These are phyloP conservation scores for Mucor velutinosus DNA, from an alignment of 371 early-diverging fungal species.

Conservation along the genomic window DNA sequence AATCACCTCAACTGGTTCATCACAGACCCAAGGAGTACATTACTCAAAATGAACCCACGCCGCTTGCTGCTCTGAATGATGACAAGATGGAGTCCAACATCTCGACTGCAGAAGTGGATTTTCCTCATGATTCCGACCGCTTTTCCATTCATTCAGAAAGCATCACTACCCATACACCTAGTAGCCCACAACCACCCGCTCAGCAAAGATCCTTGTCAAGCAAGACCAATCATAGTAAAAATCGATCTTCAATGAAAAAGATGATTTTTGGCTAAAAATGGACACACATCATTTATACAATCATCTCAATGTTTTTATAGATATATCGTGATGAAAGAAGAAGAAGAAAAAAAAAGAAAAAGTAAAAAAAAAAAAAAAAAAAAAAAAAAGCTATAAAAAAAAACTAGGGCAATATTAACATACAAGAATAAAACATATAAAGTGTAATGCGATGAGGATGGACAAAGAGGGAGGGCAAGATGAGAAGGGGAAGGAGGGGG, in stretches of 20 bases:
- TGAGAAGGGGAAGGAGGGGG: neutral
- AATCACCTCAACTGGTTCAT: neutral
- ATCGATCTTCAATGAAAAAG: constrained; percentile 11
- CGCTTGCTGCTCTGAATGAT: neutral
- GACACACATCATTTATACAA: neutral
- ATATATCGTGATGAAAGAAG: neutral
- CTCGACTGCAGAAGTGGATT: constrained; percentile 9
- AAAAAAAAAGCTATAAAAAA: neutral
- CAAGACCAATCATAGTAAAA: neutral
- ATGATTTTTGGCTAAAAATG: constrained; percentile 1
- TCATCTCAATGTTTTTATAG: neutral
- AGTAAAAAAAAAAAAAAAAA: neutral
- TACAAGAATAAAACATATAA: neutral
- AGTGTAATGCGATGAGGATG: neutral
- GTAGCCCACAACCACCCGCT: neutral
- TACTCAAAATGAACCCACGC: neutral
- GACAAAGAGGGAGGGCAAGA: neutral
- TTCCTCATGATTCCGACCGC: constrained; percentile 29
- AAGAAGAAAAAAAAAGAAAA: neutral
- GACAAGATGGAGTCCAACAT: neutral
- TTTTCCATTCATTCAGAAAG: constrained; percentile 25
- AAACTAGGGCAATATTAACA: neutral
- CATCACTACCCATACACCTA: neutral
- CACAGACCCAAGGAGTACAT: neutral
- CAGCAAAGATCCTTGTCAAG: neutral